Conservation (phyloP, 1,139 yeast species). For the Arxiozyma bovina region DNA sequence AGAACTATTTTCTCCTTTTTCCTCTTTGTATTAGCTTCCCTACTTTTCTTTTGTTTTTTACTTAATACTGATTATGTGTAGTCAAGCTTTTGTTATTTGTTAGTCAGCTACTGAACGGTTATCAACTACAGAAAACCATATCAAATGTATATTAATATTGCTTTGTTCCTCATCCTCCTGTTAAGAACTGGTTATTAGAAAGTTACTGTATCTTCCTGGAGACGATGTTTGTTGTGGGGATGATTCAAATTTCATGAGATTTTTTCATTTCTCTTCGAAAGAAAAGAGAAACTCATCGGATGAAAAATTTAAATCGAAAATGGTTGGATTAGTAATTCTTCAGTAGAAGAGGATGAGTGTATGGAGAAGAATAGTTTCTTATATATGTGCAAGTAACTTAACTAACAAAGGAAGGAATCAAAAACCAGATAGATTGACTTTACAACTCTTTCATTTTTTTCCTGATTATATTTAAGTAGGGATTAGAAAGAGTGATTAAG, state of each 20-base stretch:
- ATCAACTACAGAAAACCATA: not conserved
- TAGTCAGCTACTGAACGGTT: not conserved
- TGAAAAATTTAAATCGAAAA: not conserved
- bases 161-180: not conserved
- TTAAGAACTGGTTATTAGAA: too few species aligned
- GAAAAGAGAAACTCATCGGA: not conserved
- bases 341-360: not conserved
- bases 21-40: not conserved
- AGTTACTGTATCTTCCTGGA: not conserved
- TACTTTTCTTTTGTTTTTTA: not conserved
- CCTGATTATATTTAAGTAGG: not conserved
- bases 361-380: not conserved
- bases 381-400: not conserved
- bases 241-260: too few species aligned
- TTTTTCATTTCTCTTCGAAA: not conserved
- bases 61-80: too few species aligned
- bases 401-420: too few species aligned
- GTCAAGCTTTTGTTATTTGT: too few species aligned
- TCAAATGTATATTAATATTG: too few species aligned
- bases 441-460: too few species aligned
- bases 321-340: not conserved
- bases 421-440: not conserved
- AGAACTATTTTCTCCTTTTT: not conserved
- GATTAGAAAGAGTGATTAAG: not conserved
- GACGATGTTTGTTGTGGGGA: not conserved